Conservation (phyloP, 495 filamentous ascomycete species). For the Tuber aestivum region DNA sequence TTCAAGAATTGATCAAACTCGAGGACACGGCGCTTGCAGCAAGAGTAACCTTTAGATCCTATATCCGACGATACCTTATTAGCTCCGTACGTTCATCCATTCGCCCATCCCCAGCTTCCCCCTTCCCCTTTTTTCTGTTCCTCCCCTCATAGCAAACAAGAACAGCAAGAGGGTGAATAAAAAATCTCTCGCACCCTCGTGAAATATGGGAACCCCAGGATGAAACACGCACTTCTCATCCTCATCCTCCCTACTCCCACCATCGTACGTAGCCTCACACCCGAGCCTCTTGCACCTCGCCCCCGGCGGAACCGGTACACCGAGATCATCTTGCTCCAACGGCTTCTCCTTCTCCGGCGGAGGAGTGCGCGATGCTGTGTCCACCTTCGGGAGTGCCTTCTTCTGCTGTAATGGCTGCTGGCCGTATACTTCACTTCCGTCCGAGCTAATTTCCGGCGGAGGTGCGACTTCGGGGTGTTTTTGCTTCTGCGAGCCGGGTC, state of each 20-base stretch:
- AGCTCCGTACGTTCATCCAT: neutral
- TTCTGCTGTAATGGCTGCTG: conserved; percentile 8
- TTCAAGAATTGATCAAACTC: conserved; percentile 98
- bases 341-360: conserved; percentile 50
- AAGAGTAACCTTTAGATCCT: conserved; percentile 77
- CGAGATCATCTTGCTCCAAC: conserved; percentile 79
- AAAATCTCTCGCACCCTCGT: conserved; percentile 64
- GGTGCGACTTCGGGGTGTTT: conserved; percentile 30
- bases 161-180: neutral
- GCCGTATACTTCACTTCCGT: conserved; percentile 49
- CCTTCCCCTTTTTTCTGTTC: neutral
- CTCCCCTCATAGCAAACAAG: neutral
- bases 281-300: conserved; percentile 69
- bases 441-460: conserved; percentile 43
- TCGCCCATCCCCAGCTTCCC: neutral
- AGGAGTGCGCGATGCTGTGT: conserved; percentile 55
- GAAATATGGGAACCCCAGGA: conserved; percentile 82
- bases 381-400: conserved; percentile 47
- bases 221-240: conserved; percentile 65
- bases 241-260: conserved; percentile 62
- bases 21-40: conserved; percentile 89
- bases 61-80: neutral
- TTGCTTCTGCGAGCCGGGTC: conserved; percentile 30
- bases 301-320: conserved; percentile 61
- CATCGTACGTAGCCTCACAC: conserved; percentile 61